A percentile compares a stretch with the other conserved stretches of the same genome.
Conservation (phyloP, 352 stramenopile genomes). For the Halophytophthora polymorphica region DNA sequence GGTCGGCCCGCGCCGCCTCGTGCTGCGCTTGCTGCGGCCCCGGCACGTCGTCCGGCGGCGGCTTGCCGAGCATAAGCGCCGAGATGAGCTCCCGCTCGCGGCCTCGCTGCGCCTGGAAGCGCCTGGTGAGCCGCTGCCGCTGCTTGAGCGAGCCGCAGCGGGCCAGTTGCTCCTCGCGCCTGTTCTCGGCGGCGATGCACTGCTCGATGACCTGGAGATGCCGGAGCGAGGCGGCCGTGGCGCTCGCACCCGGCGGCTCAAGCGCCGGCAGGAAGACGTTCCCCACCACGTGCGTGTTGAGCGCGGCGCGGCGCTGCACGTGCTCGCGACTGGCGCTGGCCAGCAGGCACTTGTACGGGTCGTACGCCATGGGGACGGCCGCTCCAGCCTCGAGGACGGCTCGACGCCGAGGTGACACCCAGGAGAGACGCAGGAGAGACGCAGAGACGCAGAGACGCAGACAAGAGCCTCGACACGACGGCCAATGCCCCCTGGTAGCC, state of each 20-base stretch:
- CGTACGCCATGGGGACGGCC: constrained; percentile 21
- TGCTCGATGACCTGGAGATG: constrained; percentile 73
- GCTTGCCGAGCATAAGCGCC: constrained; percentile 46
- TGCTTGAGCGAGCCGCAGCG: constrained; percentile 48
- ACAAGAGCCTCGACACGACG: too few relatives aligned
- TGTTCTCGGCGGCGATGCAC: constrained; percentile 70
- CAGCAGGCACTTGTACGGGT: constrained; percentile 52
- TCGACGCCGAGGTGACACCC: too few relatives aligned
- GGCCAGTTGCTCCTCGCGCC: constrained; percentile 52
- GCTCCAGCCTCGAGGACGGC: not conserved
- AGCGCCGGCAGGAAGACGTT: constrained; percentile 68
- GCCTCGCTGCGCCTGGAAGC: constrained; percentile 53
- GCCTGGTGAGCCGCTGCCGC: constrained; percentile 42
- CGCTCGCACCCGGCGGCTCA: constrained; percentile 12
- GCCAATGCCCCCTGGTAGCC: too few relatives aligned
- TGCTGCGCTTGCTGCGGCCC: constrained; percentile 32
- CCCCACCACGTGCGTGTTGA: constrained; percentile 47
- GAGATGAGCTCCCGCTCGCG: constrained; percentile 58
- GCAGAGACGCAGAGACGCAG: too few relatives aligned
- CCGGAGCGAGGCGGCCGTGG: constrained; percentile 33
- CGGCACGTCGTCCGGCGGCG: constrained; percentile 11
- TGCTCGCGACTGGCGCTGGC: constrained; percentile 42
- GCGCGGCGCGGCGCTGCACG: constrained; percentile 29
- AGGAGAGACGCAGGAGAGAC: too few relatives aligned
- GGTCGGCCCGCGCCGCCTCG: constrained; percentile 26